Evolutionary conservation across 345 rosid species (phyloP), one percentile per base, ranked within the genome.

Genomic region (Lepidium sativum): DNA sequence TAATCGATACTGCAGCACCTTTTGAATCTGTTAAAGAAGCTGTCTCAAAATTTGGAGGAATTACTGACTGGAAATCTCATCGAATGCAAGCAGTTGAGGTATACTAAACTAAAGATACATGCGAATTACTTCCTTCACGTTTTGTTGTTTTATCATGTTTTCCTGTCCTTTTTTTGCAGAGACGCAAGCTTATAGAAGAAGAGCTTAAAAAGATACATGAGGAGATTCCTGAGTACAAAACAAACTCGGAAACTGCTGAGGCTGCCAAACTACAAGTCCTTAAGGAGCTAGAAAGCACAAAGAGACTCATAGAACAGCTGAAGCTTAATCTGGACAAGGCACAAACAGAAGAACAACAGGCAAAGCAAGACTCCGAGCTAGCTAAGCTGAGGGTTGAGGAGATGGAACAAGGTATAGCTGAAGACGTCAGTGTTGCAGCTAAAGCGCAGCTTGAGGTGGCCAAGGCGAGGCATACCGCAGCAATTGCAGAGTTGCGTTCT

Each of bases 381-480:
- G 95, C 87, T 44, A 81, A 78, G 77, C 87, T 92, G 34, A 84
- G 98, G 70, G 89, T 85, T 63, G 92, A 89, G 57, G 98, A 92
- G 76, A 80, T 92, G 84, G 83, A 92, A 67, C 89, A 92, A 68
- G 98, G 98, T 37, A 87, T 92, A 55, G 80, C 89, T 16, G 98
- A 85, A 42, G 98, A 89, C 38, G 87, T 74, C 16, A 92, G 98
- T 60, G 86, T 88, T 61, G 98, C 96, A 37, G 96, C 98, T 47
- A 92, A 84, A 86, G 84, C 92, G 2, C 96, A 92, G 75, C 86
- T 89, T 59, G 95, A 89, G 76, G 95, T 92, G 52, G 98, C 96
- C 41, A 87, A 81, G 79, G 84, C 86, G 39, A 84, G 98, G 69
- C 83, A 92, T 60, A 31, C 79, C 23, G 75, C 88, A 21, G 95